Conservation (phyloP, 2,329 filamentous ascomycete genomes). For the Sclerotinia subarctica region DNA sequence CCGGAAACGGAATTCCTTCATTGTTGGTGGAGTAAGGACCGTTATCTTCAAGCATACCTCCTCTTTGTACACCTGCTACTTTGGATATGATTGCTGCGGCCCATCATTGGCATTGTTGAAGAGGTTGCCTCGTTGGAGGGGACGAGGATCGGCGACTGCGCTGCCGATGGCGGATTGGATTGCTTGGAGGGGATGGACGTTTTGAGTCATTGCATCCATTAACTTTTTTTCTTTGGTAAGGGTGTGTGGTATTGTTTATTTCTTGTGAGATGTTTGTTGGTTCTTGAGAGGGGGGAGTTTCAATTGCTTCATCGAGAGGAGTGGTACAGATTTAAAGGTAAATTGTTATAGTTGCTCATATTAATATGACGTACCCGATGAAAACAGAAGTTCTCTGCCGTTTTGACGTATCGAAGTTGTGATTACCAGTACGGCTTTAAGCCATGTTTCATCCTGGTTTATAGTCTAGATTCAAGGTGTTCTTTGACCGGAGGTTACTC, state of each 20-base stretch:
- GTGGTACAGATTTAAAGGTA: not conserved
- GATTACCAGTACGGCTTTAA: not conserved
- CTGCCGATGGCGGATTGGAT: constrained; percentile 18
- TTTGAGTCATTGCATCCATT: constrained; percentile 20
- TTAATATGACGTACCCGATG: not conserved
- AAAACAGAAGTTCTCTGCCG: not conserved
- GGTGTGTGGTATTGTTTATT: not conserved
- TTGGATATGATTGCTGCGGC: constrained; percentile 18
- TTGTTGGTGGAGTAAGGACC: constrained; percentile 21
- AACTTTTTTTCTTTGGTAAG: not conserved
- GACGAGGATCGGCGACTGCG: constrained; percentile 17
- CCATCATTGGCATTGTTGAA: constrained; percentile 21
- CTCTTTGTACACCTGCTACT: constrained; percentile 16
- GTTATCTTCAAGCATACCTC: constrained; percentile 19
- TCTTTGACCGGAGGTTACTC: not conserved
- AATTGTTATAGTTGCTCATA: not conserved
- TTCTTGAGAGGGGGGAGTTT: too few relatives aligned
- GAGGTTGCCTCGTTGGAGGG: constrained; percentile 2
- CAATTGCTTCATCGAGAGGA: not conserved
- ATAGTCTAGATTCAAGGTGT: not conserved
- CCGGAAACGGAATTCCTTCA: constrained; percentile 21
- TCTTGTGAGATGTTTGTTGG: not conserved
- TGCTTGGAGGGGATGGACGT: constrained; percentile 19
- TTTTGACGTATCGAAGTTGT: not conserved
- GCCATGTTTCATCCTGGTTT: not conserved